phyloP scores from a whole-genome alignment of 1,139 yeast genomes.

The Pneumocystis sp. region DNA sequence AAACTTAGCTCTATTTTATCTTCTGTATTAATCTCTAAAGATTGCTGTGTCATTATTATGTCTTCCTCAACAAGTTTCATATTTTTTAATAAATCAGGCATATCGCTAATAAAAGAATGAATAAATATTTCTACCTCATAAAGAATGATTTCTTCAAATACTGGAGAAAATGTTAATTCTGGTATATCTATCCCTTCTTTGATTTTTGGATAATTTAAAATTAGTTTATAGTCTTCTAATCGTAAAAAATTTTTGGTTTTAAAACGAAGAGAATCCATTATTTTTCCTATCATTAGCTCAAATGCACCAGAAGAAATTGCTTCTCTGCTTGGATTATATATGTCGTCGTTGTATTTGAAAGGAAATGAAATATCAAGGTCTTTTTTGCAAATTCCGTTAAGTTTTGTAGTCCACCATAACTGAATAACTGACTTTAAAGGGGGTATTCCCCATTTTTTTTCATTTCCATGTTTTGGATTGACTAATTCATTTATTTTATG shows the following conservation, averaged over 20 bases:
- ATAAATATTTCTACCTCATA: constrained; percentile 31
- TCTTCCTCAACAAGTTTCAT: constrained; percentile 83
- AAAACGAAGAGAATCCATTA: constrained; percentile 15
- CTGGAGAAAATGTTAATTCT: constrained; percentile 11
- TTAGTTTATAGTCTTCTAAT: constrained; percentile 7
- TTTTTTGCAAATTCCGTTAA: constrained; percentile 59
- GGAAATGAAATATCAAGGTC: constrained; percentile 20
- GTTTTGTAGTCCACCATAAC: not conserved
- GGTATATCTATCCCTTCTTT: constrained; percentile 1
- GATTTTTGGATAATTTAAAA: not conserved
- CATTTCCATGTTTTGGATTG: not conserved
- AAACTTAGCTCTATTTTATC: constrained; percentile 50
- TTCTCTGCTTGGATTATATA: constrained; percentile 30
- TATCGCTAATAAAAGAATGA: constrained; percentile 47
- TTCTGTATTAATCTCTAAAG: constrained; percentile 11
- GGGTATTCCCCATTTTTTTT: constrained; percentile 20
- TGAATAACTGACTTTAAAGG: constrained; percentile 41
- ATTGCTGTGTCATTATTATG: constrained; percentile 32
- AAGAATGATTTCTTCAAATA: constrained; percentile 17
- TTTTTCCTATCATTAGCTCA: constrained; percentile 55
- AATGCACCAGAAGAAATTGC: constrained; percentile 59
- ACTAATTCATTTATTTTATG: not conserved
- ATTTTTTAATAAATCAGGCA: constrained; percentile 66
- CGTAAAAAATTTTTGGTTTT: constrained; percentile 8
- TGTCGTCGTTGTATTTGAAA: constrained; percentile 30